Base-by-base conservation (phyloP, 202 grass and related monocot species). In the Eragrostis tef region DNA sequence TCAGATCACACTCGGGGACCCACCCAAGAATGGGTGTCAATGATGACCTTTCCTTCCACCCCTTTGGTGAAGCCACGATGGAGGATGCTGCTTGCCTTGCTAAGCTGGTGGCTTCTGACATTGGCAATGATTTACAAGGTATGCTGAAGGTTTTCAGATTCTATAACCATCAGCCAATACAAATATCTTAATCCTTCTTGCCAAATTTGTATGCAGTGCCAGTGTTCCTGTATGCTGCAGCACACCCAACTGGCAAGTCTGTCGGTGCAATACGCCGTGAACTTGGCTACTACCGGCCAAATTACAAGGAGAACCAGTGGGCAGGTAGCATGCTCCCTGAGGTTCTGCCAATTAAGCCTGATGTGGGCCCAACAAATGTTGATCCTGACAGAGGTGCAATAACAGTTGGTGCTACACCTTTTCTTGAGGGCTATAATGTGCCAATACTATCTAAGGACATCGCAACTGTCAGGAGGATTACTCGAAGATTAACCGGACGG, bases 11-110 rank as follows among this genome's bases (percentile, higher is more conserved):
- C 14, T 51, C 51, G 1, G 93, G 93, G 14, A 48, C 86, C 19
- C 93, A 97, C 64, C 93, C 93, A 11, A 73, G 90, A 20, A 88
- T 97, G 0, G 90, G 93, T 9, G 93, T 97, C n/a, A 19, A 86
- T 8, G 90, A 97, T 70, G 90, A 93, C 42, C 52, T 91, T 1
- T 93, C 88, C 39, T 93, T 97, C 80, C 90, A 97, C 65, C 93
- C 93, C 10, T 29, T 91, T 77, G 78, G 73, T 44, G 64, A 70
- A 80, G 80, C 88, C 16, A 88, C 88, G 10, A 70, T 93, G 78
- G 93, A 97, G 50, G 63, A 78, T 39, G 93, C 80, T 24, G 79
- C 90, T 61, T 67, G 42, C 26, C 81, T 93, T 50, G 88, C 93
- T 56, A 88, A 81, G 77, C 78, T 74, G 29, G 84, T 91, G 16